A percentile compares a stretch with the other conserved stretches of the same genome.
These are phyloP conservation scores for Hypoxylon sp. DNA, from an alignment of 2,329 filamentous ascomycete species.

Conservation along the genomic window DNA sequence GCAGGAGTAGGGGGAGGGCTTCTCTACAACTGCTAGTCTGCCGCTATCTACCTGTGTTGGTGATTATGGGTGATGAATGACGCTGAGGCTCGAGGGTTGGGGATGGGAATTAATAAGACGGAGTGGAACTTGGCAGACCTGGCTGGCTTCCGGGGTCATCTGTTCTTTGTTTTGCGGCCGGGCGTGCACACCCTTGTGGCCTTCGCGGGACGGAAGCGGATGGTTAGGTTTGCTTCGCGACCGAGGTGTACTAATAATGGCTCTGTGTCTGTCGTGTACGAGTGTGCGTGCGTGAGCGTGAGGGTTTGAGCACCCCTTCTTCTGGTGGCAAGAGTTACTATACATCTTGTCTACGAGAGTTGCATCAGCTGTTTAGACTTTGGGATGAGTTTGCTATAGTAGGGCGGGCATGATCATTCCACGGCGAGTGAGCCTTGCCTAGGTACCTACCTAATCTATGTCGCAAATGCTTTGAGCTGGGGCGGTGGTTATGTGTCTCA, in stretches of 20 bases:
- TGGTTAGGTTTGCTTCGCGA: background rate
- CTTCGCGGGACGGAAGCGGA: constrained; percentile 8
- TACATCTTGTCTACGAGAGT: background rate
- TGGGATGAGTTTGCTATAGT: background rate
- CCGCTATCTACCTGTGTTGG: background rate
- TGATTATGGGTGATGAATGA: background rate
- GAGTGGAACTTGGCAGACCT: background rate
- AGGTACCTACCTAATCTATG: too few relatives aligned
- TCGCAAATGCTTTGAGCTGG: background rate
- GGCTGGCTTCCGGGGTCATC: constrained; percentile 19
- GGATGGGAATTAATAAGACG: background rate
- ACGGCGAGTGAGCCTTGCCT: too few relatives aligned
- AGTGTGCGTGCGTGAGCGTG: background rate
- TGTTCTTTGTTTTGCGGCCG: constrained; percentile 16
- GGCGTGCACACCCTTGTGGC: background rate
- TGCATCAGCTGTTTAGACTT: constrained; percentile 1
- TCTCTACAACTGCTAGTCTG: background rate
- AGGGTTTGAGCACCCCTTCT: background rate
- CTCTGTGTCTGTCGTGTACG: constrained; percentile 17
- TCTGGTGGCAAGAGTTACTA: background rate
- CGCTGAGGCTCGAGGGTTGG: background rate
- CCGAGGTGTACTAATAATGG: constrained; percentile 26
- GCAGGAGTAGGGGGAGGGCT: background rate
- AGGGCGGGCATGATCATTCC: background rate
- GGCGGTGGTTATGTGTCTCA: background rate